Conservation (phyloP, 2,329 filamentous ascomycete species). For the Alternaria burnsii region DNA sequence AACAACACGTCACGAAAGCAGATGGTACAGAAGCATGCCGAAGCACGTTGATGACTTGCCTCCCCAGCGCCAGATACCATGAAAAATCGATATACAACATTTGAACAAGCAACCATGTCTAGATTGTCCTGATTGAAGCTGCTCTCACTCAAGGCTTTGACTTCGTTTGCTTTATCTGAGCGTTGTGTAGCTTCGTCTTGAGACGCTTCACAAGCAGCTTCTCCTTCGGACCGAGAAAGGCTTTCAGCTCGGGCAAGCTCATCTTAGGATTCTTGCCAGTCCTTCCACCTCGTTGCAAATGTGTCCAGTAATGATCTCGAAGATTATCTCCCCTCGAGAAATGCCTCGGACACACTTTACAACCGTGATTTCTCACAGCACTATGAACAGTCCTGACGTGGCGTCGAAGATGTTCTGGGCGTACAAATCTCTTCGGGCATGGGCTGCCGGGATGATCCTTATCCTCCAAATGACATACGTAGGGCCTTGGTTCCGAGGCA, state of each 20-base stretch:
- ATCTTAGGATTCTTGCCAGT: constrained; percentile 31
- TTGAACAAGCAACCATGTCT: neutral
- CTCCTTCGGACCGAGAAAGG: constrained; percentile 27
- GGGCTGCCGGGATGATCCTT: neutral
- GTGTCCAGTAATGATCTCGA: constrained; percentile 38
- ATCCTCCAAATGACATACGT: constrained; percentile 13
- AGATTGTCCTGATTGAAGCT: neutral
- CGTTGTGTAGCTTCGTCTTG: constrained; percentile 17
- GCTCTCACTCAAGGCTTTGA: neutral
- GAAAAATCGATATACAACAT: neutral
- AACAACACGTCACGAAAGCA: neutral
- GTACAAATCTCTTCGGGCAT: constrained; percentile 22
- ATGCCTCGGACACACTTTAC: constrained; percentile 24
- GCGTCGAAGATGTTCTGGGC: constrained; percentile 35
- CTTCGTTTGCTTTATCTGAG: neutral
- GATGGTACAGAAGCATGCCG: neutral
- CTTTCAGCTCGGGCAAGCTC: constrained; percentile 22
- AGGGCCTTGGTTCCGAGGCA: constrained; percentile 14
- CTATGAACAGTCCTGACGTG: constrained; percentile 32
- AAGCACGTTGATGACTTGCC: constrained; percentile 13
- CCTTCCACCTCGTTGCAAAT: constrained; percentile 29
- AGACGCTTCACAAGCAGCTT: constrained; percentile 22
- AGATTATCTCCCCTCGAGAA: constrained; percentile 38
- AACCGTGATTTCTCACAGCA: constrained; percentile 4
- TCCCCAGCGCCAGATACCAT: constrained; percentile 13